Conservation (phyloP, 148 eudicot genomes). For the Vaccinium macrocarpon region DNA sequence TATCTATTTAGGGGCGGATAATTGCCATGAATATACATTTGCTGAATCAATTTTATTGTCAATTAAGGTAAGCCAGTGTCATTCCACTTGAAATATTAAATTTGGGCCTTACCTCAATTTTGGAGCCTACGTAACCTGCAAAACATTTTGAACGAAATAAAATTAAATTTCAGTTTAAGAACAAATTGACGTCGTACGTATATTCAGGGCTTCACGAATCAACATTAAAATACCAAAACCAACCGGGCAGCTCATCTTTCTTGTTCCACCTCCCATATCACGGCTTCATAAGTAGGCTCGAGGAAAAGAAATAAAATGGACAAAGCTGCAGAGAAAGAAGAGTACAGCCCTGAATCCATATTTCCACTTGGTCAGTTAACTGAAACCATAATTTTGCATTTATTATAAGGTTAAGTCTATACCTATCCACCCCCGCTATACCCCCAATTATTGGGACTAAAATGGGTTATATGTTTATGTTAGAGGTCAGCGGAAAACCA, state of each 20-base stretch:
- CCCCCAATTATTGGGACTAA: no score
- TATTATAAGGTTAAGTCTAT: no score
- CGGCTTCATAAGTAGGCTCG: no score
- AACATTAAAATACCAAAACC: no score
- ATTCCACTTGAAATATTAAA: not conserved
- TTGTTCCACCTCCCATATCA: not conserved
- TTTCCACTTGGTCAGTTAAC: not conserved
- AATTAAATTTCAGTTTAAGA: not conserved
- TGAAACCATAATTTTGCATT: no score
- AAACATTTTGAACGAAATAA: not conserved
- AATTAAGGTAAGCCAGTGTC: not conserved
- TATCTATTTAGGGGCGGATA: not conserved
- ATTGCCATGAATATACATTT: not conserved
- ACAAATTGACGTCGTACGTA: no score
- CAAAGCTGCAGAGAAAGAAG: not conserved
- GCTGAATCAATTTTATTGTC: not conserved
- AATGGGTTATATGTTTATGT: no score
- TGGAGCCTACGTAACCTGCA: slow-evolving; percentile 73
- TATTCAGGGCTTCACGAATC: no score
- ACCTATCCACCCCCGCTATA: no score
- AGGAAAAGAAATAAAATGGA: not conserved
- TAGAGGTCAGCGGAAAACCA: no score
- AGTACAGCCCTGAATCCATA: not conserved
- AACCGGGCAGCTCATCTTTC: no score
- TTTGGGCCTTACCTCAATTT: slow-evolving; percentile 47